Conservation (phyloP, 257 asterid genomes). For the Schizonepeta tenuifolia region DNA sequence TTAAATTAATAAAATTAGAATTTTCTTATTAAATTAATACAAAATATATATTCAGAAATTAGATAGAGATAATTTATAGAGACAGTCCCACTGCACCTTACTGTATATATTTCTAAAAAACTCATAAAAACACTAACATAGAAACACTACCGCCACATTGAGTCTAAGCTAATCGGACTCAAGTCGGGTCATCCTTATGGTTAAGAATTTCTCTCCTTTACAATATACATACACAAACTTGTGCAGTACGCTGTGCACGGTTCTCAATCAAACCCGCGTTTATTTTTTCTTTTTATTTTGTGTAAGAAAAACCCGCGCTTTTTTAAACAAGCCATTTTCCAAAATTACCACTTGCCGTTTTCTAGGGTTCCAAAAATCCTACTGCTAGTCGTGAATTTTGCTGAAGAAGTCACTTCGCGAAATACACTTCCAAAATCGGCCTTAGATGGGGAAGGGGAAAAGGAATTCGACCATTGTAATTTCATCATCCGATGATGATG, state of each 20-base stretch:
- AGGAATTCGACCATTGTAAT: conserved; percentile 54
- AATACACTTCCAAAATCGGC: not conserved
- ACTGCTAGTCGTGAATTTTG: not conserved
- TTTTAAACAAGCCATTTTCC: conserved; percentile 10
- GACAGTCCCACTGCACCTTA: too few relatives aligned
- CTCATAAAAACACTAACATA: too few relatives aligned
- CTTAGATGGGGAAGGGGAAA: conserved; percentile 66
- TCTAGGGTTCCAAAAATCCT: conserved; percentile 33
- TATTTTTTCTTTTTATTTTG: not conserved
- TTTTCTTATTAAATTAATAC: too few relatives aligned
- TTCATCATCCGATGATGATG: conserved; percentile 71
- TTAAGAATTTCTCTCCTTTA: too few relatives aligned
- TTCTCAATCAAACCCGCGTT: not conserved
- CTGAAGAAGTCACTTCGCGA: not conserved
- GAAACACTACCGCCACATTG: too few relatives aligned
- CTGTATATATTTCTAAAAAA: too few relatives aligned
- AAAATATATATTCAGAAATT: too few relatives aligned
- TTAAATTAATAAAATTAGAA: too few relatives aligned
- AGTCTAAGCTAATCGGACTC: too few relatives aligned
- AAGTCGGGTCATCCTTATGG: too few relatives aligned
- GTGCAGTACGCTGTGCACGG: conserved; percentile 20
- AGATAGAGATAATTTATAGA: too few relatives aligned
- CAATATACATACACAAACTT: too few relatives aligned
- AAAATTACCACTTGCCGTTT: not conserved
- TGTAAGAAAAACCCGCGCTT: conserved; percentile 34